Conservation (phyloP, 1,284 basidiomycete species). For the Pseudozyma tsukubaensis region DNA sequence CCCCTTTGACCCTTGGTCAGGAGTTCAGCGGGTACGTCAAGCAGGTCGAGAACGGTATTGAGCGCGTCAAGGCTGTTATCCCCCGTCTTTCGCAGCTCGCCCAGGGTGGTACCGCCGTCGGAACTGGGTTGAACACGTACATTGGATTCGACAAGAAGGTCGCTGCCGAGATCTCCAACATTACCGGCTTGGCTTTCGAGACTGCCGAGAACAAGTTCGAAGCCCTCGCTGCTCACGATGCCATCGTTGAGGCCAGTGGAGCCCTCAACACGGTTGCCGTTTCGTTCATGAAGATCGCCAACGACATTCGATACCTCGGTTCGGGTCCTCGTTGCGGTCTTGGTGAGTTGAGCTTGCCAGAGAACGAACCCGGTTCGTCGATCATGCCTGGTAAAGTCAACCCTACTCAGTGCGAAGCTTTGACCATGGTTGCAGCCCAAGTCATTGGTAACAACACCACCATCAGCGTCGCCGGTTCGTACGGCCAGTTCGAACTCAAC, state of each 20-base stretch:
- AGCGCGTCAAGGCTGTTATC: slow-evolving; percentile 82
- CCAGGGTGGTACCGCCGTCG: slow-evolving; percentile 98
- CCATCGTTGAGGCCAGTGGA: slow-evolving; percentile 95
- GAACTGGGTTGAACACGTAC: slow-evolving; percentile 94
- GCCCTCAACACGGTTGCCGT: slow-evolving; percentile 94
- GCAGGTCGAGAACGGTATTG: slow-evolving; percentile 91
- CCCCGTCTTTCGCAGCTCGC: slow-evolving; percentile 91
- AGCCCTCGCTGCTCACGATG: slow-evolving; percentile 95
- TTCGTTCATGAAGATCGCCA: slow-evolving; percentile 99
- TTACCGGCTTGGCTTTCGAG: slow-evolving; percentile 90
- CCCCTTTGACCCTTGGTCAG: slow-evolving; percentile 95
- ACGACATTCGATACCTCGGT: slow-evolving; percentile 97
- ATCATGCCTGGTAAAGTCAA: slow-evolving; percentile 99
- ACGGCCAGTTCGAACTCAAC: slow-evolving; percentile 98
- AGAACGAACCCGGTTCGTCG: slow-evolving; percentile 98
- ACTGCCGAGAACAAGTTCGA: slow-evolving; percentile 99
- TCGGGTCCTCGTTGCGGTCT: slow-evolving; percentile 98
- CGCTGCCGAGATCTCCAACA: slow-evolving; percentile 88
- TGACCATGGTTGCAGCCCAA: slow-evolving; percentile 97
- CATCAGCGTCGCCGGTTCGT: slow-evolving; percentile 91
- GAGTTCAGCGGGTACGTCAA: slow-evolving; percentile 99
- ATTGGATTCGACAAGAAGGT: slow-evolving; percentile 96
- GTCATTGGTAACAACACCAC: slow-evolving; percentile 98
- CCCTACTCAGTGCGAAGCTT: slow-evolving; percentile 97
- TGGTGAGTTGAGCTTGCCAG: slow-evolving; percentile 92